Conservation (phyloP, 2,329 filamentous ascomycete species). For the Clonostachys solani region DNA sequence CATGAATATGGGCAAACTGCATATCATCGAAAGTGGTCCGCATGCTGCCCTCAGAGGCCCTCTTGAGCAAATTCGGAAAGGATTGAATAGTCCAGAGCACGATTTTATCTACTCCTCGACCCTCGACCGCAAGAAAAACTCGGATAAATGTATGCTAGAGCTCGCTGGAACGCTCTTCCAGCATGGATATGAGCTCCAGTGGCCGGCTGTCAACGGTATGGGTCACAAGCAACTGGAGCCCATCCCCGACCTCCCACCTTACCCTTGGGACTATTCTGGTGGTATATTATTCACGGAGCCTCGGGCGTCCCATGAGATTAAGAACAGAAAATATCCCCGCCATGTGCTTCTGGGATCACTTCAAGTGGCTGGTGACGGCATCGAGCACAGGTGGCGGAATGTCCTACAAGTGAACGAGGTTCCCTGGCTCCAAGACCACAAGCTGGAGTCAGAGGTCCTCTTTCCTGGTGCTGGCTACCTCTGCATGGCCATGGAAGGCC, state of each 20-base stretch:
- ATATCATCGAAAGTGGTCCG: constrained; percentile 19
- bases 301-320: too few relatives aligned
- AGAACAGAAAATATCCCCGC: too few relatives aligned
- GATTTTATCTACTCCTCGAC: constrained; percentile 4
- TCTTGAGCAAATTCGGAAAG: constrained; percentile 19
- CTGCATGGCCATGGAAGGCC: too few relatives aligned
- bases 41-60: constrained; percentile 33
- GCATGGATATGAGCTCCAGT: constrained; percentile 31
- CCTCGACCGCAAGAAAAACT: constrained; percentile 6
- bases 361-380: too few relatives aligned
- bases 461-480: too few relatives aligned
- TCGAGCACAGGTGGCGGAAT: too few relatives aligned
- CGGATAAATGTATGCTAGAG: constrained; percentile 8
- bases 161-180: constrained; percentile 33
- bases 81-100: constrained; percentile 1
- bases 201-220: constrained; percentile 32
- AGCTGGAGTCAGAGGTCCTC: too few relatives aligned
- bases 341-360: too few relatives aligned
- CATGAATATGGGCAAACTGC: background rate
- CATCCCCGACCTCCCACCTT: constrained; percentile 33
- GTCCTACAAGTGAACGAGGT: too few relatives aligned
- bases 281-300: too few relatives aligned
- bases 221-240: constrained; percentile 7
- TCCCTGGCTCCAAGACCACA: too few relatives aligned
- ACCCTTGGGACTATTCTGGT: constrained; percentile 15